Percentiles rank a stretch among this genome's conserved stretches.
phyloP scores from a whole-genome alignment of 164 flowering plant genomes.

The Aristolochia californica region DNA sequence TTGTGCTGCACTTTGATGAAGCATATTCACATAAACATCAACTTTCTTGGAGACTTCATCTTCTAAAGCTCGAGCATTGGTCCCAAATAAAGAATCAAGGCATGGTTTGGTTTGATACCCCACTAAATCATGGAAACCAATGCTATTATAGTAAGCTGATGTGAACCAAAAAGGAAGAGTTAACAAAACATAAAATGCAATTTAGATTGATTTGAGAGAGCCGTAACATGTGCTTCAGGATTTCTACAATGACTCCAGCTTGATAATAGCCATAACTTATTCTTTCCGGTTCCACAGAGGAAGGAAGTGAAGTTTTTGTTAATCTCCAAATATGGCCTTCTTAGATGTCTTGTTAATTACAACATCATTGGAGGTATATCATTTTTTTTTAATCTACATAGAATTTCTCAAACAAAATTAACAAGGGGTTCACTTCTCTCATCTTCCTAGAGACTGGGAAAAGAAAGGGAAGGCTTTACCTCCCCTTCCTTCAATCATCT shows the following conservation, averaged over 20 bases:
- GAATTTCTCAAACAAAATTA: too few relatives aligned
- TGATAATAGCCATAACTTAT: neutral
- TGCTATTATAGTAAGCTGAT: neutral
- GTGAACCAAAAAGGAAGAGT: neutral
- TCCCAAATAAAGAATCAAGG: slow-evolving; percentile 21
- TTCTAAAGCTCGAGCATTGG: slow-evolving; percentile 31
- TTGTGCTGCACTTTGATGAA: slow-evolving; percentile 22
- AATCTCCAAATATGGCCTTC: neutral
- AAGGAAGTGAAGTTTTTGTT: neutral
- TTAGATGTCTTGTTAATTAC: too few relatives aligned
- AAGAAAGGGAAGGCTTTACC: too few relatives aligned
- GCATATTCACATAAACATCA: slow-evolving; percentile 27
- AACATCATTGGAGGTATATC: too few relatives aligned
- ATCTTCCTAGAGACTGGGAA: too few relatives aligned
- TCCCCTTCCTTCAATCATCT: too few relatives aligned
- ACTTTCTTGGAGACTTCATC: slow-evolving; percentile 34
- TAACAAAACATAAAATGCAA: neutral
- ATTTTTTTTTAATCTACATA: too few relatives aligned
- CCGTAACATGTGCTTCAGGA: neutral
- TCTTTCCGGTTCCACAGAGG: neutral
- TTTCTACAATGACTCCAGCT: neutral
- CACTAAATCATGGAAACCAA: slow-evolving; percentile 23
- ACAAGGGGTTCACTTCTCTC: too few relatives aligned
- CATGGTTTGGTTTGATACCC: slow-evolving; percentile 30
- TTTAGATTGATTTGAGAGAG: neutral